phyloP scores from a whole-genome alignment of 2,329 filamentous ascomycete genomes.

The Fusarium dimerum region DNA sequence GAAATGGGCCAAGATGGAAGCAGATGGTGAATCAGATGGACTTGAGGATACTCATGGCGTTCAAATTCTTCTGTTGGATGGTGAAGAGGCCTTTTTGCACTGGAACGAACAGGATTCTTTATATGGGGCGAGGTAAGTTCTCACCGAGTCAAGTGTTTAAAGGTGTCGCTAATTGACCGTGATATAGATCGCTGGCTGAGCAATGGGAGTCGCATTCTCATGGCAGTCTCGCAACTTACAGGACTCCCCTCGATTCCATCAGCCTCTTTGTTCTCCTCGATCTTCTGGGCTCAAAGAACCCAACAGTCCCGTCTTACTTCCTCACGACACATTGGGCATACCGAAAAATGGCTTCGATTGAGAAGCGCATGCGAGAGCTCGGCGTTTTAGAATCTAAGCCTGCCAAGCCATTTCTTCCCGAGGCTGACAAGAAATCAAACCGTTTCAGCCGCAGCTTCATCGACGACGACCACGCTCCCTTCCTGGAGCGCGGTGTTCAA shows the following conservation, averaged over 20 bases:
- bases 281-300: conserved; percentile 71
- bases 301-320: conserved; percentile 82
- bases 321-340: conserved; percentile 94
- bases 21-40: conserved; percentile 52
- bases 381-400: conserved; percentile 64
- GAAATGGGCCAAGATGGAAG: conserved; percentile 78
- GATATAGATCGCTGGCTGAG: conserved; percentile 67
- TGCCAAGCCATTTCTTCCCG: conserved; percentile 60
- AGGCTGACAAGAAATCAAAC: conserved; percentile 54
- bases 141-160: not conserved
- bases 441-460: conserved; percentile 57
- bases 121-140: conserved; percentile 76
- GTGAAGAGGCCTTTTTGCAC: conserved; percentile 83
- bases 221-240: conserved; percentile 72
- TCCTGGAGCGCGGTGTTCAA: conserved; percentile 82
- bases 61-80: conserved; percentile 88
- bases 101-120: conserved; percentile 85
- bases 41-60: conserved; percentile 79
- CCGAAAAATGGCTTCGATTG: conserved; percentile 69
- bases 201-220: conserved; percentile 75
- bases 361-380: conserved; percentile 70
- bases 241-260: conserved; percentile 75
- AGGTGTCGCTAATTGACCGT: conserved; percentile 4
- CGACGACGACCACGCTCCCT: conserved; percentile 89
- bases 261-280: conserved; percentile 90